Conservation (phyloP, 495 filamentous ascomycete genomes). For the Penicillium malachiteum region DNA sequence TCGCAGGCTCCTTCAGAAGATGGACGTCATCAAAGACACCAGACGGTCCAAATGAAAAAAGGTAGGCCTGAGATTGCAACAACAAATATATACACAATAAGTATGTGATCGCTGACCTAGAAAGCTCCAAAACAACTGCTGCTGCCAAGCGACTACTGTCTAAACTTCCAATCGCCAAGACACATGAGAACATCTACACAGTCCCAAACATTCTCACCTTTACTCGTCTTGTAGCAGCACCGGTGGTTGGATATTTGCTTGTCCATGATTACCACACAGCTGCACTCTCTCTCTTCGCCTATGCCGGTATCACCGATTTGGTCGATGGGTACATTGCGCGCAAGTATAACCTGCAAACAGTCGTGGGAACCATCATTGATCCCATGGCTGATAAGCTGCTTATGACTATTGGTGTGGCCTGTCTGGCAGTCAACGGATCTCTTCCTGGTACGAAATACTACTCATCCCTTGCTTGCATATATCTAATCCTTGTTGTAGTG, state of each 20-base stretch:
- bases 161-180: constrained; percentile 43
- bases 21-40: constrained; percentile 28
- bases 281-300: constrained; percentile 82
- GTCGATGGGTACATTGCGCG: constrained; percentile 92
- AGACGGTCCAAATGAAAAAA: constrained; percentile 13
- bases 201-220: constrained; percentile 90
- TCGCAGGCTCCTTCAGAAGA: constrained; percentile 19
- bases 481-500: constrained; percentile 43
- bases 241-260: constrained; percentile 85
- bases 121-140: constrained; percentile 6
- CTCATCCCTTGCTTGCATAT: background rate
- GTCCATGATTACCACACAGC: constrained; percentile 74
- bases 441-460: constrained; percentile 62
- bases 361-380: constrained; percentile 94
- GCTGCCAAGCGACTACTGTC: constrained; percentile 44
- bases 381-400: constrained; percentile 95
- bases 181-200: constrained; percentile 93
- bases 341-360: constrained; percentile 81
- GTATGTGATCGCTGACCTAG: background rate
- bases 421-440: constrained; percentile 74
- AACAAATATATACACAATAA: no score
- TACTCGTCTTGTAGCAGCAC: constrained; percentile 78
- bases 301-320: constrained; percentile 87
- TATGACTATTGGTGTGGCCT: constrained; percentile 88
- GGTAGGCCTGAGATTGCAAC: constrained; percentile 11